phyloP scores from a whole-genome alignment of 306 rosid species.

The Glycine tomentella region DNA sequence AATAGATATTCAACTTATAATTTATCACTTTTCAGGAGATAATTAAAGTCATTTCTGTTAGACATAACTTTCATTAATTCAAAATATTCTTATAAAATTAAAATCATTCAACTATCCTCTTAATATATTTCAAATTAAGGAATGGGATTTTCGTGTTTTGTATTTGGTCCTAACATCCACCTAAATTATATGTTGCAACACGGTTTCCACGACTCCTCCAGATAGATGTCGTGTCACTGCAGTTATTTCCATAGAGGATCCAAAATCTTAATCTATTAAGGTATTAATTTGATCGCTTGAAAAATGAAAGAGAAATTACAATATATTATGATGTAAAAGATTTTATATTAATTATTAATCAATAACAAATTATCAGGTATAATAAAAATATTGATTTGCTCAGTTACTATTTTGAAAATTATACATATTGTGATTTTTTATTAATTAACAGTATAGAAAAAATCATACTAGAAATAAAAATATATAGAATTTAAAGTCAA shows the following conservation, averaged over 20 bases:
- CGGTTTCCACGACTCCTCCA: neutral
- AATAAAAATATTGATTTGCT: too few relatives aligned
- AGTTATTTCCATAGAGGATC: neutral
- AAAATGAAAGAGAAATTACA: neutral
- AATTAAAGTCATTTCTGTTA: too few relatives aligned
- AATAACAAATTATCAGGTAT: too few relatives aligned
- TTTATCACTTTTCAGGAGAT: neutral
- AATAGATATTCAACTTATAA: neutral
- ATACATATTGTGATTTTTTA: too few relatives aligned
- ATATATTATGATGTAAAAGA: too few relatives aligned
- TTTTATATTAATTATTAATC: too few relatives aligned
- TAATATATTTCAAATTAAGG: neutral
- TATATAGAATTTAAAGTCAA: too few relatives aligned
- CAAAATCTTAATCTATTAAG: slow-evolving; percentile 5
- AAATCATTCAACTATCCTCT: neutral
- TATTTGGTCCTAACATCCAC: neutral
- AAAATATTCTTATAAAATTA: too few relatives aligned
- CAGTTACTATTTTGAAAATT: too few relatives aligned
- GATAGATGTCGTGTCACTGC: neutral
- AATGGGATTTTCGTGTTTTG: neutral
- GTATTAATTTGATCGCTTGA: neutral
- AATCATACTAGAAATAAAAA: too few relatives aligned
- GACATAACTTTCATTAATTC: too few relatives aligned
- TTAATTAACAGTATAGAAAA: too few relatives aligned
- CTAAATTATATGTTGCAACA: neutral